Base-by-base conservation (phyloP, 2,329 filamentous ascomycete genomes). In the Fusarium sp. region DNA sequence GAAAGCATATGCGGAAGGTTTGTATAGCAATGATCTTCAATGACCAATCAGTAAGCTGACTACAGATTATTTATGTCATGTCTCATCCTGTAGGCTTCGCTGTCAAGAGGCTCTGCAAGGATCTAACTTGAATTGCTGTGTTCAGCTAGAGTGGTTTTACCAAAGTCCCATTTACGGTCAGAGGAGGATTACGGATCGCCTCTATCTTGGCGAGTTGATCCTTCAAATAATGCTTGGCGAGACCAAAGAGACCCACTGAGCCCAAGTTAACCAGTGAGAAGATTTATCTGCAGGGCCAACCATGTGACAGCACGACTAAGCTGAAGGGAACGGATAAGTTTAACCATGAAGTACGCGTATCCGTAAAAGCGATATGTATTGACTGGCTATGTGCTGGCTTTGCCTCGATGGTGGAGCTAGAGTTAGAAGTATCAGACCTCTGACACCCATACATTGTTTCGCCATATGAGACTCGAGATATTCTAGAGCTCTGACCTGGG, bases 261-360 rank as follows among this genome's bases (percentile, higher is more conserved):
- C 1, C 1, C 4, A 18, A 37, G 9, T 37, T 18, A n/a, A 4
- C 9, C 18, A n/a, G 11, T n/a, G 9, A 10, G 34, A 37, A 1
- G 3, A n/a, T n/a, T 11, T 6, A 5, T 11, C 18, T n/a, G 34
- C 1, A 10, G 18, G 1, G 2, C 34, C 11, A n/a, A 9, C 9
- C 32, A n/a, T 34, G 32, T 5, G 28, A 34, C 16, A 37, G 16
- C 9, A 37, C 34, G 5, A 18, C 9, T n/a, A 10, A n/a, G 34
- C 9, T 18, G 1, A 10, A 2, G 9, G 8, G 34, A 37, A n/a
- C 18, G 34, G 18, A 11, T 4, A 37, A n/a, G 32, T 11, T 37
- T 8, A 34, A 18, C 8, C 16, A 3, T 18, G 9, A 3, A 16
- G 32, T 34, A 9, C 14, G 14, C 14, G 32, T 16, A 27, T 27